Conservation (phyloP, 176 grass and related monocot species). For the Aegilops speltoides region DNA sequence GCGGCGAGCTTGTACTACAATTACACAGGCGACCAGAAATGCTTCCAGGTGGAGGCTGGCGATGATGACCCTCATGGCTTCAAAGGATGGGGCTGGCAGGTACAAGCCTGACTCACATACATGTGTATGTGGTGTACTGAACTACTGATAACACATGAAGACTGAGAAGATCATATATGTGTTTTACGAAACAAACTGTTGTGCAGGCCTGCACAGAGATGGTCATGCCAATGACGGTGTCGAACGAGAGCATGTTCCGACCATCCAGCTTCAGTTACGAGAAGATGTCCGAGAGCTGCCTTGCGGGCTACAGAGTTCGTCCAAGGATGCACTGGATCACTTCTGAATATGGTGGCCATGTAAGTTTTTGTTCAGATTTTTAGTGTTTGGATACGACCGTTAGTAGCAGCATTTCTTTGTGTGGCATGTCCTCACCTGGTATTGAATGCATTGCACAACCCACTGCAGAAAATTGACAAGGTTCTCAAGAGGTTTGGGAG, state of each 20-base stretch:
- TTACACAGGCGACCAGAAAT: constrained; percentile 65
- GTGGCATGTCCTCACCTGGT: constrained; percentile 3
- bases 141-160: not conserved
- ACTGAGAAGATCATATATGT: not conserved
- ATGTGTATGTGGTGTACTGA: not conserved
- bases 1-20: constrained; percentile 87
- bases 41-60: constrained; percentile 59
- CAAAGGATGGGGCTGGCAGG: constrained; percentile 88
- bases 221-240: constrained; percentile 77
- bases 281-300: constrained; percentile 42
- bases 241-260: constrained; percentile 85
- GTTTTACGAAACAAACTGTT: constrained; percentile 3
- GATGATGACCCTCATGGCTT: constrained; percentile 93
- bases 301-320: constrained; percentile 40
- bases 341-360: constrained; percentile 86
- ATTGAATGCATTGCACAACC: not conserved
- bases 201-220: constrained; percentile 94
- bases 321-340: constrained; percentile 86
- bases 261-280: constrained; percentile 58
- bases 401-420: not conserved
- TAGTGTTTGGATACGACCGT: not conserved
- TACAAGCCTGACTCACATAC: constrained; percentile 8
- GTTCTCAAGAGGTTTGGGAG: constrained; percentile 85
- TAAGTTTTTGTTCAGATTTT: constrained; percentile 5
- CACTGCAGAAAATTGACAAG: constrained; percentile 65